These are phyloP conservation scores for Cokeromyces recurvatus DNA, from an alignment of 371 early-diverging fungal genomes.

Conservation along the genomic window DNA sequence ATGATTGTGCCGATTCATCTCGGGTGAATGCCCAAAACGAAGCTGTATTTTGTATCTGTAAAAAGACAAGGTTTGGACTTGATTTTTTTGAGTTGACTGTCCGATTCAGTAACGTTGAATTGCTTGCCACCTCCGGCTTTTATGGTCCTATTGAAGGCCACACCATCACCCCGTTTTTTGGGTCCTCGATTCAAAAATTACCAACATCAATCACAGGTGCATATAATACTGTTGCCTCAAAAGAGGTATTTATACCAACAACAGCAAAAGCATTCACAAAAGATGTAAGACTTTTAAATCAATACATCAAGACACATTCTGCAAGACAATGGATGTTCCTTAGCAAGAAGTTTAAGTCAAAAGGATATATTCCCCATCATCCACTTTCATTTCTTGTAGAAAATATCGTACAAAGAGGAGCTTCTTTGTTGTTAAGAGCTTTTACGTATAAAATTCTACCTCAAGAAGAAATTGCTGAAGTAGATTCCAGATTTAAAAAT, in stretches of 20 bases:
- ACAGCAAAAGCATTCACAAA: too few relatives aligned
- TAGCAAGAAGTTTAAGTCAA: too few relatives aligned
- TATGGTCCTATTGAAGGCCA: not conserved
- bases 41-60: not conserved
- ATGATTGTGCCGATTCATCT: not conserved
- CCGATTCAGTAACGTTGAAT: not conserved
- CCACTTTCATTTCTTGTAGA: too few relatives aligned
- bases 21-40: not conserved
- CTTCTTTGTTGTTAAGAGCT: too few relatives aligned
- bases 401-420: too few relatives aligned
- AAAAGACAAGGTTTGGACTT: not conserved
- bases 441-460: too few relatives aligned
- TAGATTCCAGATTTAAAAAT: too few relatives aligned
- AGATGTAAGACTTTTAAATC: too few relatives aligned
- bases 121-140: not conserved
- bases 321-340: too few relatives aligned
- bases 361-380: too few relatives aligned
- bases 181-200: conserved; percentile 1
- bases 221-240: not conserved
- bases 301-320: too few relatives aligned
- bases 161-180: not conserved
- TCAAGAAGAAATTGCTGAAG: too few relatives aligned
- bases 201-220: not conserved
- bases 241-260: conserved; percentile 2
- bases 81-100: not conserved